Percentiles rank a stretch among this genome's conserved stretches.
phyloP scores from a whole-genome alignment of 1,284 basidiomycete species.

The Anthracocystis setariae region DNA sequence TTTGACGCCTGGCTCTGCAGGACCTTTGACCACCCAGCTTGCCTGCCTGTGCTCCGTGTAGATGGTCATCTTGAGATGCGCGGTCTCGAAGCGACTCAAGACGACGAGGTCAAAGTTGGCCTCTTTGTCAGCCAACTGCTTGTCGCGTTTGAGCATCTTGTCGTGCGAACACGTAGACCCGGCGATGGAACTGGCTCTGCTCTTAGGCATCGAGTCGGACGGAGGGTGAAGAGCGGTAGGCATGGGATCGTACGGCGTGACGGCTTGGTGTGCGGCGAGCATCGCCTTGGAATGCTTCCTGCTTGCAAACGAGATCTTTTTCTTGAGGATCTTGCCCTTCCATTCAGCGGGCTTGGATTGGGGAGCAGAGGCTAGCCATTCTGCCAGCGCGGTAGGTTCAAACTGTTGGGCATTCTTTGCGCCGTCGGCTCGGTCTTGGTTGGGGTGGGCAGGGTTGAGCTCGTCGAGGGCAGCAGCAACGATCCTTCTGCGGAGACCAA shows the following conservation, averaged over 20 bases:
- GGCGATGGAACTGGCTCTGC: slow-evolving; percentile 8
- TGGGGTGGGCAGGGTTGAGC: not conserved
- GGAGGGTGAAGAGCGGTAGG: slow-evolving; percentile 2
- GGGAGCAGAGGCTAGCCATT: slow-evolving; percentile 17
- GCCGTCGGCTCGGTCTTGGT: not conserved
- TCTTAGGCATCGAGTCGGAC: not conserved
- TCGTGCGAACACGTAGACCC: slow-evolving; percentile 18
- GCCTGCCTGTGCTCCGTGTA: slow-evolving; percentile 46
- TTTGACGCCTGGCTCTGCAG: slow-evolving; percentile 7
- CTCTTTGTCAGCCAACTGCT: slow-evolving; percentile 35
- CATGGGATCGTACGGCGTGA: slow-evolving; percentile 21
- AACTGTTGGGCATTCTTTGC: slow-evolving; percentile 3
- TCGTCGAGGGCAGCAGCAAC: slow-evolving; percentile 37
- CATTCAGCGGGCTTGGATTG: slow-evolving; percentile 10
- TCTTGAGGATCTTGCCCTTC: slow-evolving; percentile 36
- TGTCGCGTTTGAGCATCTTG: slow-evolving; percentile 36
- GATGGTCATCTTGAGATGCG: slow-evolving; percentile 40
- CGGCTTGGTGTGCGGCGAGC: not conserved
- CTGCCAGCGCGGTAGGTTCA: slow-evolving; percentile 13
- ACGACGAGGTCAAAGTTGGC: slow-evolving; percentile 40
- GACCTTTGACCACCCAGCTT: slow-evolving; percentile 40
- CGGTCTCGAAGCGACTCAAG: slow-evolving; percentile 37
- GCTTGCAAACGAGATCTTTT: slow-evolving; percentile 34
- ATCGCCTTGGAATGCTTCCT: slow-evolving; percentile 19
- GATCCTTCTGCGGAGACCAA: slow-evolving; percentile 39